Evolutionary conservation across 75 land plant species (phyloP).

Genomic region (Selaginella moellendorffii): DNA sequence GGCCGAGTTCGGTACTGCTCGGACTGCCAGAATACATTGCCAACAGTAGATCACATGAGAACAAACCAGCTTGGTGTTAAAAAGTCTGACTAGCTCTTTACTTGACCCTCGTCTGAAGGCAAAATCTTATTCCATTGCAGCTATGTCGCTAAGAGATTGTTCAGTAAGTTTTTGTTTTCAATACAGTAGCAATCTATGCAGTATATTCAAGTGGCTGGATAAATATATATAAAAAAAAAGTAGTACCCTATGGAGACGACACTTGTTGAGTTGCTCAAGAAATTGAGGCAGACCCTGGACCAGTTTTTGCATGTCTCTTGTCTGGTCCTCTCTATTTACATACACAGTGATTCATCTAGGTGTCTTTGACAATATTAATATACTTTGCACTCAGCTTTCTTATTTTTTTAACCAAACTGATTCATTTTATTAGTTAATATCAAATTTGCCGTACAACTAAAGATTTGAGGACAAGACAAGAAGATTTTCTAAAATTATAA

Average conservation of each 20-base stretch:
- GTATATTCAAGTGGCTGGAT: background rate
- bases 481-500: too few species aligned
- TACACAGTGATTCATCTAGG: background rate
- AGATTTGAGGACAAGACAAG: too few species aligned
- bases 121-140: constrained; percentile 82
- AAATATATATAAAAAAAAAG: background rate
- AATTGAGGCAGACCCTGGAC: constrained; percentile 97
- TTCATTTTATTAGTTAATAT: constrained; percentile 76
- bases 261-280: constrained; percentile 89
- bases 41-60: background rate
- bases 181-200: constrained; percentile 71
- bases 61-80: constrained; percentile 71
- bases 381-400: constrained; percentile 72
- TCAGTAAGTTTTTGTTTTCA: constrained; percentile 62
- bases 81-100: constrained; percentile 71
- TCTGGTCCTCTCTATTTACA: constrained; percentile 52
- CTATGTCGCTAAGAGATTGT: constrained; percentile 47
- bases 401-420: constrained; percentile 69
- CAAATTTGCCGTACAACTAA: constrained; percentile 66
- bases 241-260: constrained; percentile 80
- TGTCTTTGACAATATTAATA: background rate
- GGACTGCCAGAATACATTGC: constrained; percentile 25
- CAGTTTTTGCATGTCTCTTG: constrained; percentile 91
- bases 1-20: constrained; percentile 23
- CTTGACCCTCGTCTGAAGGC: constrained; percentile 95